Percentiles rank a stretch among this genome's conserved stretches.
phyloP scores from a whole-genome alignment of 495 filamentous ascomycete species.

The Cercophora samala region DNA sequence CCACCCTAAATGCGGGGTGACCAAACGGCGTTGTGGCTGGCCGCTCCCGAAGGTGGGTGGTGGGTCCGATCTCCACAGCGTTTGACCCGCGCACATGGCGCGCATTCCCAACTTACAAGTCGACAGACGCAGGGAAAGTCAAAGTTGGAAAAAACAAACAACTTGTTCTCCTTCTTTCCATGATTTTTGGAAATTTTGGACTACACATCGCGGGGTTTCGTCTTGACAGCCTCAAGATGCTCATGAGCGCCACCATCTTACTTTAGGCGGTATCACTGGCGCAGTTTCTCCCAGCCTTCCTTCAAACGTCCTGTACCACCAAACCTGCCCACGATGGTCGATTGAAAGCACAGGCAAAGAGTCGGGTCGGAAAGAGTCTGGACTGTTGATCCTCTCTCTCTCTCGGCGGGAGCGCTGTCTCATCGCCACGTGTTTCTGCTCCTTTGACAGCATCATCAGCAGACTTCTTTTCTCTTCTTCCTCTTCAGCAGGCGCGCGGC shows the following conservation, averaged over 20 bases:
- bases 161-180: neutral
- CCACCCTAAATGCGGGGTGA: conserved; percentile 1
- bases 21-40: conserved; percentile 4
- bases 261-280: neutral
- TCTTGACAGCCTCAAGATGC: neutral
- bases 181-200: neutral
- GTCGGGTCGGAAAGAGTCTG: neutral
- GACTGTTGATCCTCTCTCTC: neutral
- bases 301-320: neutral
- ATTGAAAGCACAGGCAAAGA: neutral
- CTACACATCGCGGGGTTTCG: neutral
- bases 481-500: neutral
- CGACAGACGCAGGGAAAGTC: neutral
- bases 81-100: neutral
- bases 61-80: conserved; percentile 3
- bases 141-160: conserved; percentile 2
- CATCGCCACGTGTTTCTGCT: neutral
- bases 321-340: neutral
- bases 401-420: neutral
- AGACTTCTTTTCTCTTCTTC: neutral
- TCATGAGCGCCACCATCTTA: neutral
- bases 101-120: conserved; percentile 2
- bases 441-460: neutral
- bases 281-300: too few relatives aligned
- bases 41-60: neutral